These are phyloP conservation scores for Gracilariopsis chorda DNA, from an alignment of 23 red algal genomes.

Conservation along the genomic window DNA sequence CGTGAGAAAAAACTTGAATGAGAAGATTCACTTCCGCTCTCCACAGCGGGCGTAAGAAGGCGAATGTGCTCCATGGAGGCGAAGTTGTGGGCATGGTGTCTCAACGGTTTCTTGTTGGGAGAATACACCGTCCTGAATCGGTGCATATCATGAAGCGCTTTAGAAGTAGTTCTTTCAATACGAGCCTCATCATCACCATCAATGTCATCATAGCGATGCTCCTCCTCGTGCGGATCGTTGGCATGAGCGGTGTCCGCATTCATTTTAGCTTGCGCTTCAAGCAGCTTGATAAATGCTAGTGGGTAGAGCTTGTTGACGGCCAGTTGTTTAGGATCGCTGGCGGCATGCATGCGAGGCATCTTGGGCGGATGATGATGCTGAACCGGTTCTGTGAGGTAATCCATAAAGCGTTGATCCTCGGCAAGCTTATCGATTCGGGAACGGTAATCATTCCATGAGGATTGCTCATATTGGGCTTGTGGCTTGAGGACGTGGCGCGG, in stretches of 20 bases:
- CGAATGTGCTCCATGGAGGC: neutral
- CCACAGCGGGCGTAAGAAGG: neutral
- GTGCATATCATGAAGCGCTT: constrained; percentile 10
- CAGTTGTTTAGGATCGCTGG: neutral
- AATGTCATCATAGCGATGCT: constrained; percentile 38
- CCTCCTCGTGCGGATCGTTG: neutral
- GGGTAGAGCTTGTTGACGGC: constrained; percentile 64
- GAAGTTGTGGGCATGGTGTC: neutral
- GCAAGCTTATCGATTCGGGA: constrained; percentile 31
- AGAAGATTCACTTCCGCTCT: constrained; percentile 17
- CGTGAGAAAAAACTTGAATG: constrained; percentile 27
- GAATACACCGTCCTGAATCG: constrained; percentile 26
- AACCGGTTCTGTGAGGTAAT: constrained; percentile 37
- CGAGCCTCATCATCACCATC: constrained; percentile 38
- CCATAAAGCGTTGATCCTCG: constrained; percentile 45
- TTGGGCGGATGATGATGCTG: neutral
- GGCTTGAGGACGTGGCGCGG: constrained; percentile 6
- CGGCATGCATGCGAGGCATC: neutral
- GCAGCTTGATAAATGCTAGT: constrained; percentile 33
- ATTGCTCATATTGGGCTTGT: constrained; percentile 9
- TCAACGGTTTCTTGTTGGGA: neutral
- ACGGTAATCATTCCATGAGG: constrained; percentile 47
- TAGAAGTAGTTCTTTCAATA: constrained; percentile 27
- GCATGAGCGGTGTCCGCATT: neutral
- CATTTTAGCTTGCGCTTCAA: constrained; percentile 39